A percentile compares a stretch with the other conserved stretches of the same genome.
Conservation (phyloP, 176 grass and related monocot species). For the Hordeum marinum region DNA sequence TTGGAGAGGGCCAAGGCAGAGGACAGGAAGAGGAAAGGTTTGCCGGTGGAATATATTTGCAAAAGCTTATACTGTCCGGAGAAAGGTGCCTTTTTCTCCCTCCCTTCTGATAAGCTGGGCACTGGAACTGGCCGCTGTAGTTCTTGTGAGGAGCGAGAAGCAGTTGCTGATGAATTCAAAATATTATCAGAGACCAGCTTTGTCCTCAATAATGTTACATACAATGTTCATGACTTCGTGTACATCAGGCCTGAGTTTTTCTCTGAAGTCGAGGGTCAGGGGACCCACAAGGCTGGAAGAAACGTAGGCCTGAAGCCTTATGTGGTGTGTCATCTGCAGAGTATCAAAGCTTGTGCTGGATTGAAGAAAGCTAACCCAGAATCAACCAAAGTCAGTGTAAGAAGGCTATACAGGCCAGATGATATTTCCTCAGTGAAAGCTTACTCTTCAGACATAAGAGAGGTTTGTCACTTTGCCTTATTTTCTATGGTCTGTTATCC, state of each 20-base stretch:
- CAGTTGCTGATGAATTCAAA: conserved; percentile 32
- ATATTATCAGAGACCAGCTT: conserved; percentile 52
- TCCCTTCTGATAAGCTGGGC: conserved; percentile 45
- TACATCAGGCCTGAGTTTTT: conserved; percentile 71
- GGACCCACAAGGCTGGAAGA: conserved; percentile 64
- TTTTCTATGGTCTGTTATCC: background rate
- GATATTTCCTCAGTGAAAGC: conserved; percentile 62
- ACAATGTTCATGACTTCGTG: conserved; percentile 56
- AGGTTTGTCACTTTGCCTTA: conserved; percentile 39
- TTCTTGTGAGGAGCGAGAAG: conserved; percentile 44
- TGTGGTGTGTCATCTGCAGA: conserved; percentile 52
- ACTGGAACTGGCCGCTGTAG: conserved; percentile 56
- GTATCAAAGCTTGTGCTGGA: conserved; percentile 33
- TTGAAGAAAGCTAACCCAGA: conserved; percentile 29
- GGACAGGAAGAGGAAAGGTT: conserved; percentile 52
- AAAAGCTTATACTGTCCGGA: conserved; percentile 71
- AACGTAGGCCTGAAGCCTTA: conserved; percentile 72
- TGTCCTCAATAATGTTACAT: conserved; percentile 43
- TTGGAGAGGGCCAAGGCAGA: conserved; percentile 47
- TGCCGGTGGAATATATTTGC: conserved; percentile 51
- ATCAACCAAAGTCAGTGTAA: conserved; percentile 46
- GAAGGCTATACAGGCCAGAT: conserved; percentile 76
- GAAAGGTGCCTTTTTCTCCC: conserved; percentile 60
- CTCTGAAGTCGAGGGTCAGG: conserved; percentile 31
- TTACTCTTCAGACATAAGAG: conserved; percentile 74